Evolutionary conservation across 306 rosid species (phyloP).

Genomic region (Vigna unguiculata): DNA sequence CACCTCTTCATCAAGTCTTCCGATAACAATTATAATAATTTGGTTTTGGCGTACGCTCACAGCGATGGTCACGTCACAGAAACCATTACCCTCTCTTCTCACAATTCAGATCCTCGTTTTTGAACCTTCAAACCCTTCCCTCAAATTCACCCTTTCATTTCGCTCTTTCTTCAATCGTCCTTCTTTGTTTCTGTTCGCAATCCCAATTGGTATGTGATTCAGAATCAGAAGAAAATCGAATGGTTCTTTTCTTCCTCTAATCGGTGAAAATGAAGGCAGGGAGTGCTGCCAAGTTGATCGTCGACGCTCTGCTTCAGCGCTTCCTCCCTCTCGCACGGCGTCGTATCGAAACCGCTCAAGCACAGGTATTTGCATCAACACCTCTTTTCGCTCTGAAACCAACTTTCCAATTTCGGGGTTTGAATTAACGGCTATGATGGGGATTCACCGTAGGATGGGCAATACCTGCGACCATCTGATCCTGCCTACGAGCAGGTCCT

Average conservation of each 20-base stretch:
- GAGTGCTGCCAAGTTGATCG: constrained; percentile 96
- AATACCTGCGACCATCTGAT: constrained; percentile 95
- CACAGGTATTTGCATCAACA: constrained; percentile 57
- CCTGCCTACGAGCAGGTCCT: constrained; percentile 99
- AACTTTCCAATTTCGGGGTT: background rate
- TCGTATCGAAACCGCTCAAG: constrained; percentile 99
- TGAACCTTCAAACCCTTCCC: background rate
- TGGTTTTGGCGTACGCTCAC: background rate
- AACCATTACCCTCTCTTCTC: background rate
- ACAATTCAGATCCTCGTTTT: background rate
- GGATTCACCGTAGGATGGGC: constrained; percentile 73
- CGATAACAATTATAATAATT: background rate
- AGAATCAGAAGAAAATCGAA: constrained; percentile 4
- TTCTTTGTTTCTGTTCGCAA: background rate
- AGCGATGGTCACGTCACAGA: constrained; percentile 1
- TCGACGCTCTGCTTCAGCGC: constrained; percentile 97
- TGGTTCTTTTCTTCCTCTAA: background rate
- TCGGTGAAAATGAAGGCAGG: constrained; percentile 78
- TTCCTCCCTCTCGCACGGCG: constrained; percentile 99
- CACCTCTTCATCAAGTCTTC: no score
- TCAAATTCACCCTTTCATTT: background rate
- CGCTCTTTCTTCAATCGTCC: background rate
- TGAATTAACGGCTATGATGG: constrained; percentile 19
- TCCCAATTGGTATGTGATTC: background rate
- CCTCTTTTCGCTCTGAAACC: background rate